Evolutionary conservation across 2,329 filamentous ascomycete genomes (phyloP).

Genomic region (Aureobasidium leucospermi): DNA sequence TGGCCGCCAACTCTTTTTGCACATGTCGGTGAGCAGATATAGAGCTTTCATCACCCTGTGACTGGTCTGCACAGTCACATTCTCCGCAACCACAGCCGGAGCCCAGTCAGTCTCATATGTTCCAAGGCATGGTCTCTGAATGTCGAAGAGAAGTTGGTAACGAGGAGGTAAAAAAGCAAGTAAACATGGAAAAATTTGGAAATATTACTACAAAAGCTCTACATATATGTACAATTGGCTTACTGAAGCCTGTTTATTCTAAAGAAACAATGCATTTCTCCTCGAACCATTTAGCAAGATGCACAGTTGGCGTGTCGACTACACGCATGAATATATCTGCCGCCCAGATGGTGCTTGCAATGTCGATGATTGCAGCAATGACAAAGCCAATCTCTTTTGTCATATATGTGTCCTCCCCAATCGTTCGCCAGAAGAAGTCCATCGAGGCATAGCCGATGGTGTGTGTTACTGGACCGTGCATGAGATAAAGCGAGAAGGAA

Average conservation of each 20-base stretch:
- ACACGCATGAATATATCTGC: conserved; percentile 51
- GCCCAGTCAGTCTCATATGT: no score
- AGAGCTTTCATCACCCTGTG: background rate
- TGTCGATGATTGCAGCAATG: conserved; percentile 49
- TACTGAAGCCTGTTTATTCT: background rate
- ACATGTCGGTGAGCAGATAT: background rate
- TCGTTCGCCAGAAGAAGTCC: conserved; percentile 42
- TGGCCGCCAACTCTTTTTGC: background rate
- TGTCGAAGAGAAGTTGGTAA: background rate
- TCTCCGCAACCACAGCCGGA: no score
- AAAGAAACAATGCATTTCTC: conserved; percentile 11
- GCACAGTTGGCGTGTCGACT: conserved; percentile 50
- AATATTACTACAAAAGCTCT: no score
- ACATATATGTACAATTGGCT: background rate
- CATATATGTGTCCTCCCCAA: conserved; percentile 37
- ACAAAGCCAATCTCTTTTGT: conserved; percentile 47
- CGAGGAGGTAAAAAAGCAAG: background rate
- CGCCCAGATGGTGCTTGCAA: conserved; percentile 47
- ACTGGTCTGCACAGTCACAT: background rate
- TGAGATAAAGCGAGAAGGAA: conserved; percentile 54
- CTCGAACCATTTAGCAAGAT: conserved; percentile 52
- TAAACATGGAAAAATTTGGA: background rate
- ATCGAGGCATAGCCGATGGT: conserved; percentile 48
- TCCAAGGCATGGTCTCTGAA: background rate
- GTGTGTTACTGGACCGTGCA: conserved; percentile 52